A percentile compares a stretch with the other conserved stretches of the same genome.
Conservation (phyloP, 2,329 filamentous ascomycete species). For the Tolypocladium ophioglossoides region DNA sequence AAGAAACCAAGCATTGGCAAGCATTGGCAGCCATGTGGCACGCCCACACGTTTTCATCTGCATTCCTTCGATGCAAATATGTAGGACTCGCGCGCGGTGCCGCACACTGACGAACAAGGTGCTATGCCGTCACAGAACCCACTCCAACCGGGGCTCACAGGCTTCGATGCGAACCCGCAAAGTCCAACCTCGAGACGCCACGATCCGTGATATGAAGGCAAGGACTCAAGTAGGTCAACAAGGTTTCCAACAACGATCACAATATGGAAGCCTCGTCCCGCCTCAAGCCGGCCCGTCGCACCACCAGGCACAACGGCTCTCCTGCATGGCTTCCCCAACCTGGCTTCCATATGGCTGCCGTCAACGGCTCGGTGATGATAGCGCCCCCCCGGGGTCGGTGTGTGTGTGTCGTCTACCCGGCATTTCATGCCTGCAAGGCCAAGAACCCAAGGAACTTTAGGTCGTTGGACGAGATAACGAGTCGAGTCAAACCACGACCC, state of each 20-base stretch:
- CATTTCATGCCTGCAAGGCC: neutral
- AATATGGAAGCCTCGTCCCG: neutral
- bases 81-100: too few species aligned
- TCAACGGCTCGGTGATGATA: neutral
- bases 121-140: neutral
- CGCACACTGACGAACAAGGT: neutral
- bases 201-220: neutral
- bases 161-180: slow-evolving; percentile 1
- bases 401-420: neutral
- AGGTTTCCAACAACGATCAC: neutral
- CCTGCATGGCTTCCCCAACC: neutral
- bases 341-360: neutral
- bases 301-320: neutral
- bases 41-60: neutral
- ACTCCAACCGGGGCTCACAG: neutral
- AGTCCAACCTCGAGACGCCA: slow-evolving; percentile 1
- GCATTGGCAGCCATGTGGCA: neutral
- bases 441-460: neutral
- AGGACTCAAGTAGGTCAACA: neutral
- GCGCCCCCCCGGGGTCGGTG: neutral
- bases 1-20: neutral
- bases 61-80: neutral
- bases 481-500: neutral
- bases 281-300: neutral
- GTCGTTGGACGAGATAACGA: neutral